Base-by-base conservation (phyloP, 2,329 filamentous ascomycete genomes). In the Cadophora sp. region DNA sequence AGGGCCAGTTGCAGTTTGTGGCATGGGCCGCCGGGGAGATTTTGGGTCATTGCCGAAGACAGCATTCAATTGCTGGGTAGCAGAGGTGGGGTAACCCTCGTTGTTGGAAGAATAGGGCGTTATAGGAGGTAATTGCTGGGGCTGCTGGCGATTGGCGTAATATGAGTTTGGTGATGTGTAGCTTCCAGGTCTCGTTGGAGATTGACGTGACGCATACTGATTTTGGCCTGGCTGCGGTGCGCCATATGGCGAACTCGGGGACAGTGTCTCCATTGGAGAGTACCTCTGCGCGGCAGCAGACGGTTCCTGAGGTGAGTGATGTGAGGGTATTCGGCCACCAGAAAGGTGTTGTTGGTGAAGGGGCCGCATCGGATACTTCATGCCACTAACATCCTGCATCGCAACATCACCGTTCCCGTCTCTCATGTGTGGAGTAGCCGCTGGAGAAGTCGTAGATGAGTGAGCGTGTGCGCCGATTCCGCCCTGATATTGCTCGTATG, bases 241-340 rank as follows among this genome's bases (percentile, higher is more conserved):
- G 77, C 87, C 86, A 81, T 96, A 96, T 41, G 93, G 89, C 65
- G 92, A 91, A 41, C 90, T 88, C 48, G 94, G 92, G 68, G 94
- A 93, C 68, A 96, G 83, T 18, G 89, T 87, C 78, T 97, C 95
- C 94, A 97, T 97, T 71, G 95, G 96, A 56, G 95, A 98, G 81
- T 98, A 98, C 77, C 94, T 89, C 79, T 96, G 92, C 67, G 94
- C 92, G 66, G 93, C 93, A 60, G 92, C 85, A 51, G 93, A 96
- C 67, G 92, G 89, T 76, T 95, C 89, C 72, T 89, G 89, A 60
- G 90, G 83, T 56, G 89, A 80, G 78, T 95, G 91, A 73, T 93
- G 87, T 69, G 87, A 93, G 68, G 88, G 73, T 50, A 81, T 72
- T 68, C 81, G 79, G 71, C 81, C 78, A 33, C 86, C 70, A 20